Evolutionary conservation across 1,284 basidiomycete species (phyloP), one percentile per base, ranked within the genome.

Genomic region (Ustilago sp.): DNA sequence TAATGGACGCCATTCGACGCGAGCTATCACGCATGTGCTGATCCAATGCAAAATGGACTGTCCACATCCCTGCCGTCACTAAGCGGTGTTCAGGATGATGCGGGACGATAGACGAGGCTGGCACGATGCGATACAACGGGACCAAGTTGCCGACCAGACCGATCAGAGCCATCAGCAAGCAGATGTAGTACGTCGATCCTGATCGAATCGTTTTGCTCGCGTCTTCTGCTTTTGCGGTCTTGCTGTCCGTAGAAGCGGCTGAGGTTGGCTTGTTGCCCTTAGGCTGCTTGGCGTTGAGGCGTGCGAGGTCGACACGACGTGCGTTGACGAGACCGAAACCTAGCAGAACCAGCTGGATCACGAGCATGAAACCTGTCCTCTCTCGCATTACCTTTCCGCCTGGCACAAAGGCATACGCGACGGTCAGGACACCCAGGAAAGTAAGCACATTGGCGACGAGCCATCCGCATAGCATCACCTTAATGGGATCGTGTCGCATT

Each of bases 391-490:
- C 88, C 75, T 89, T 87, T 0, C 94, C 94, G 1, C 92, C 92
- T 0, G 94, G 94, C 2, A 97, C 93, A 80, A 97, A 97, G 0
- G 94, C 95, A 86, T 98, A 97, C 0, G 95, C 95, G 53, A 94
- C 93, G 0, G 94, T 95, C 86, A 93, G 91, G 11, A 84, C 80
- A 15, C 77, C 76, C n/a, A 85, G 35, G 63, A 85, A 85, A 3
- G 69, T 72, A 17, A 83, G 69, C 41, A 83, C 32, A 36, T 80
- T 79, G 47, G 77, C 68, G 12, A 77, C 60, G 13, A 83, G 65
- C 83, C 83, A 85, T 19, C 61, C 70, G 36, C 59, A 65, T 2
- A 80, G 52, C 74, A 83, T 76, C 19, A 78, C 59, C 59, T 71
- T 75, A 48, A 83, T 65, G 9, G 83, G 83, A 34, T 81, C 65